Base-by-base conservation (phyloP, 1,139 yeast genomes). In the Suhomyces maxii region DNA sequence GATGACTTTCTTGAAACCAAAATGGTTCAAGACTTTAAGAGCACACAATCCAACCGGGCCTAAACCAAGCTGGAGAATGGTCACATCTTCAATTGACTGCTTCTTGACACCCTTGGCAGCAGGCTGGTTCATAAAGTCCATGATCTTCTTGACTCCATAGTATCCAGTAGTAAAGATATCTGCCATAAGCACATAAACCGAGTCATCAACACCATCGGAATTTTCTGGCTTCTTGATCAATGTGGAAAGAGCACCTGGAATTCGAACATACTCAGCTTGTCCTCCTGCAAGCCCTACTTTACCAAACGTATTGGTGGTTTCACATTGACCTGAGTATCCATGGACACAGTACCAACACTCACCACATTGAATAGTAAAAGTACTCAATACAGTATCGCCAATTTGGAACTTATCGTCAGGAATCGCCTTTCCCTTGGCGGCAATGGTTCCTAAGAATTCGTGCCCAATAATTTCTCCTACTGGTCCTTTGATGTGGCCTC, bases 31-130 rank as follows among this genome's bases (percentile, higher is more conserved):
- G 0, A 78, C 67, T 26, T 73, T 63, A 41, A 80, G 65, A 0
- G 81, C 81, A 66, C 85, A 81, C 25, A 80, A 67, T 0, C 85
- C 86, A 2, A 83, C 88, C 0, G 88, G 88, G 0, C 88, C 88
- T 13, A 82, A 77, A 0, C 88, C 88, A 6, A 83, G 57, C 52
- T 81, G 85, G 36, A 81, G 63, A 3, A 80, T 62, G 5, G 72
- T 62, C 28, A 72, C 59, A 34, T 76, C 73, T 41, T 63, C 60
- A 30, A 74, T 51, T 3, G 52, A 49, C 37, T 56, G 55, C 1
- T 42, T 39, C 3, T 46, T 46, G 8, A 51, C 44, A 0, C 58
- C 56, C 40, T 51, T 39, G 2, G 63, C 58, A 7, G 62, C 34
- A 10, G 45, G 48, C 40, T 63, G 62, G 26, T 58, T 58, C 26